Percentiles rank a stretch among this genome's conserved stretches.
Conservation (phyloP, 331 rosid genomes). For the Quercus lobata region DNA sequence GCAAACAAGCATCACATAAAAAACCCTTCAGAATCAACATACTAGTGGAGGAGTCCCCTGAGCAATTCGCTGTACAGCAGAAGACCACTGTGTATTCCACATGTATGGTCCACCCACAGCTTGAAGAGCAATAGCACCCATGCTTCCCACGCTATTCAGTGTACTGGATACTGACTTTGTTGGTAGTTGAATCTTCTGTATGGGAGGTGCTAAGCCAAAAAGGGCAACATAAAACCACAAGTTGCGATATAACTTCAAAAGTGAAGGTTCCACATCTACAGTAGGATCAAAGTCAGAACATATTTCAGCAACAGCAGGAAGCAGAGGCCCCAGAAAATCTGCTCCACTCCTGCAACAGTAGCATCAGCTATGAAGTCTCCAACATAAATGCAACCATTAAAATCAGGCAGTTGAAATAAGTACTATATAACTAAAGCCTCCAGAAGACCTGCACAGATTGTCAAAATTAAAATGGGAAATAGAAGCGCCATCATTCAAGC, state of each 20-base stretch:
- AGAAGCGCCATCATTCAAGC: constrained; percentile 16
- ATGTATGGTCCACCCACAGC: constrained; percentile 95
- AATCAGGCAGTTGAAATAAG: constrained; percentile 4
- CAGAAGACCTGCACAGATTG: constrained; percentile 2
- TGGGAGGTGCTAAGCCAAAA: constrained; percentile 96
- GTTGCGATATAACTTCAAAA: constrained; percentile 92
- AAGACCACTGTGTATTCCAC: constrained; percentile 89
- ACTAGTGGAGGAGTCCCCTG: constrained; percentile 99
- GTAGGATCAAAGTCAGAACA: constrained; percentile 95
- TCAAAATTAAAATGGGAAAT: constrained; percentile 2
- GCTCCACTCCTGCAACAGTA: constrained; percentile 88
- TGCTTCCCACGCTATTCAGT: constrained; percentile 82
- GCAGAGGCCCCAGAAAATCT: constrained; percentile 94
- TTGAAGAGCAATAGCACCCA: constrained; percentile 76
- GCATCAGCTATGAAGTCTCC: constrained; percentile 34
- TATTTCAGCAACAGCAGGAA: constrained; percentile 96
- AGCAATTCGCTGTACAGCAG: constrained; percentile 84
- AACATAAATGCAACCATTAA: constrained; percentile 16
- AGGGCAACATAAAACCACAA: constrained; percentile 97
- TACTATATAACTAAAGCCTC: constrained; percentile 14
- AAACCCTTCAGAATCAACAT: constrained; percentile 32
- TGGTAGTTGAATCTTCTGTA: constrained; percentile 61
- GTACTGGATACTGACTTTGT: constrained; percentile 69
- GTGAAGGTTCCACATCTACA: constrained; percentile 81
- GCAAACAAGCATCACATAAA: background rate